Base-by-base conservation (phyloP, 495 filamentous ascomycete species). In the Astrothelium subdiscretum region DNA sequence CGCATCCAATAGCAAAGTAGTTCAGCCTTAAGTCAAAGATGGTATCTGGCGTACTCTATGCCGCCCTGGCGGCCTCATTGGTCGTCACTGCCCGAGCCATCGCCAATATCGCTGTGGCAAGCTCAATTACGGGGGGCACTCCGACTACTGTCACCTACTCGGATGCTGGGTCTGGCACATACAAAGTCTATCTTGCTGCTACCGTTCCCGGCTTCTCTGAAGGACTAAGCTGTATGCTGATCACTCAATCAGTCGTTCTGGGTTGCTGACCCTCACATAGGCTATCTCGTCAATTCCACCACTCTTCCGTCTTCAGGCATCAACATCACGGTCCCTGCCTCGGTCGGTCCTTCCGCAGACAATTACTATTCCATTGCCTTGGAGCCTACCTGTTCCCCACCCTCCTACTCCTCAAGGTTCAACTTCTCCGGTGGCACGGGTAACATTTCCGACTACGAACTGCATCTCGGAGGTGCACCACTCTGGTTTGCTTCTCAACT, bases 271-370 rank as follows among this genome's bases (percentile, higher is more conserved):
- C 24, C 63, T 61, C 22, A 11, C 51, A n/a, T n/a, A 59, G 67
- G 68, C 64, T 68, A 63, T 58, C 68, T 70, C 43, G 31, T 62
- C 57, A 71, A 67, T 62, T 65, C 62, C 26, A 63, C 66, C 60
- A 35, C 59, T 32, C 58, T 66, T 59, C 32, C 31, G 35, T 48
- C 60, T 57, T 60, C 66, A 10, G 51, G 59, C 31, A n/a, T 69
- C 54, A 59, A 42, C 24, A 32, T 69, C 43, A 62, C 32, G 20
- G 66, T 71, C 54, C 64, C 69, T 11, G 58, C 65, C 59, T 63
- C 59, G 15, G 62, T 69, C 48, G 69, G 67, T n/a, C 67, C 64
- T 24, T 60, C 61, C 31, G 67, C 57, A n/a, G 26, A 54, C n/a
- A 43, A 59, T 40, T 63, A 66, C 64, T 68, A 69, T 60, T 57